Percentiles rank a stretch among this genome's conserved stretches.
Evolutionary conservation across 352 stramenopile genomes (phyloP).

Genomic region (Globisporangium perplexum): DNA sequence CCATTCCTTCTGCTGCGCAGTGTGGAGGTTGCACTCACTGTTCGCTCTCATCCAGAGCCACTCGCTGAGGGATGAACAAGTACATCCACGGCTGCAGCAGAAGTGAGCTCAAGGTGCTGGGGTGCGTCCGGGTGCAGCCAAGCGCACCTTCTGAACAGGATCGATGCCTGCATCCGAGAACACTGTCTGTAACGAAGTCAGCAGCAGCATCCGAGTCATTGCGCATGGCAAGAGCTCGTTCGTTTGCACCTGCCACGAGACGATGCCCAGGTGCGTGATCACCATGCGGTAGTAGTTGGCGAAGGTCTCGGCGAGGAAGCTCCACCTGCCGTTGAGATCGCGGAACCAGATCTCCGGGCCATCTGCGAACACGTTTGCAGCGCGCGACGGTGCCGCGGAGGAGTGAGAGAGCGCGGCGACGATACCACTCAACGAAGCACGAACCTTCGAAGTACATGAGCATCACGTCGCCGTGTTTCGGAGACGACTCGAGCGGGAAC

Average conservation of each 20-base stretch:
- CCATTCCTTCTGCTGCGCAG: too few relatives aligned
- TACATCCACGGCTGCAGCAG: conserved; percentile 63
- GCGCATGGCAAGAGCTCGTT: background rate
- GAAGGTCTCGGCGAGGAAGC: conserved; percentile 65
- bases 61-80: conserved; percentile 65
- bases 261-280: conserved; percentile 67
- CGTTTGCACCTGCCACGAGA: conserved; percentile 57
- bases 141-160: conserved; percentile 46
- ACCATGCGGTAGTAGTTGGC: conserved; percentile 82
- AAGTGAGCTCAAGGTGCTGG: too few relatives aligned
- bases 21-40: too few relatives aligned
- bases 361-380: too few relatives aligned
- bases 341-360: conserved; percentile 60
- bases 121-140: too few relatives aligned
- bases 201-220: background rate
- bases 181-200: conserved; percentile 23
- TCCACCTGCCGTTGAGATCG: conserved; percentile 51
- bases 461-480: conserved; percentile 48
- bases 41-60: conserved; percentile 40
- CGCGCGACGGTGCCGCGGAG: too few relatives aligned
- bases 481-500: conserved; percentile 54
- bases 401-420: too few relatives aligned
- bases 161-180: conserved; percentile 62
- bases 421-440: too few relatives aligned
- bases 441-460: conserved; percentile 37